Percentiles rank a stretch among this genome's conserved stretches.
Evolutionary conservation across 345 rosid genomes (phyloP).

Genomic region (Eucalyptus coolabah): DNA sequence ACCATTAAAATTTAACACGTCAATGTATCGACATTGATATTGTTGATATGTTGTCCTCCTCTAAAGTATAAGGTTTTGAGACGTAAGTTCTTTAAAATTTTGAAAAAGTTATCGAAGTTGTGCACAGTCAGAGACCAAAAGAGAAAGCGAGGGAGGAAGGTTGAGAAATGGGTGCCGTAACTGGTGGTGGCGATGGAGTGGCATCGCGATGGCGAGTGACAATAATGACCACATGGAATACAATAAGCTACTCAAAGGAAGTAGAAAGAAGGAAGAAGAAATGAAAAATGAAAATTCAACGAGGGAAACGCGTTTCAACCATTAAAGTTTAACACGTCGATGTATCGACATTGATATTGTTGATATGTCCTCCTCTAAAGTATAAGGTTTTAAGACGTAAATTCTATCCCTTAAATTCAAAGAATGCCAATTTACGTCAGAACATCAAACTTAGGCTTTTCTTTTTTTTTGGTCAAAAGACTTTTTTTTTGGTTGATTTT

Average conservation of each 20-base stretch:
- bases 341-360: background rate
- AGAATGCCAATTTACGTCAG: background rate
- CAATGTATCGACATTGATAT: background rate
- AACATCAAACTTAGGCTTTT: background rate
- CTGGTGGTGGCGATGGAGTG: background rate
- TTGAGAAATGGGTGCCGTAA: too few relatives aligned
- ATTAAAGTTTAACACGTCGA: background rate
- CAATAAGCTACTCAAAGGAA: background rate
- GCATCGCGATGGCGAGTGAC: background rate
- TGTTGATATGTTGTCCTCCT: background rate
- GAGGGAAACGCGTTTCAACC: background rate
- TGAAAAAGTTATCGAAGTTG: too few relatives aligned
- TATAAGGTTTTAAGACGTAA: background rate
- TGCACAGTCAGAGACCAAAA: too few relatives aligned
- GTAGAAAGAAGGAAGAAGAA: background rate
- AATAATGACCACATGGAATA: background rate
- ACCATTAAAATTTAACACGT: background rate
- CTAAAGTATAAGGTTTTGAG: background rate
- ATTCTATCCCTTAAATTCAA: background rate
- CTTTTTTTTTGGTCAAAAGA: too few relatives aligned
- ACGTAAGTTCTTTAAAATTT: background rate
- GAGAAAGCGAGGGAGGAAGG: too few relatives aligned
- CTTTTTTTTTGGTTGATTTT: too few relatives aligned
- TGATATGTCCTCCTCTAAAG: background rate
- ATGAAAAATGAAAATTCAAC: background rate